Evolutionary conservation across 192 early-diverging fungal genomes (phyloP), one percentile per base, ranked within the genome.

Genomic region (Coemansia biformis): DNA sequence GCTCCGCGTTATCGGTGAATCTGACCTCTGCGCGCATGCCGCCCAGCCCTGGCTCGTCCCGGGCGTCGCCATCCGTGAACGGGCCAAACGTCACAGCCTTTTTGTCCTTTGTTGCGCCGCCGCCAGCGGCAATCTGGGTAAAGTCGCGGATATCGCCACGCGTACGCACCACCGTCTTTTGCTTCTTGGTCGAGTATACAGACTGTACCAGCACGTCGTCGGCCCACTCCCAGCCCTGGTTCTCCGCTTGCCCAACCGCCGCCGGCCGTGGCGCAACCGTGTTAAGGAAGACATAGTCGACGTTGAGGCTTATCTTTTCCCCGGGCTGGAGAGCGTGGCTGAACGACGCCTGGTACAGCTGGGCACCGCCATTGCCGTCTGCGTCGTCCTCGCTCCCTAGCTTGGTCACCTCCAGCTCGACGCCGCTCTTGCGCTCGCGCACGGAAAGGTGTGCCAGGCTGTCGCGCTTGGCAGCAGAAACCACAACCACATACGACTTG

Each of bases 51-150:
- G n/a, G 8, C 43, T 13, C 63, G 59, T 10, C 24, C 24, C 3
- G 3, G 66, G 4, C 21, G 21, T 3, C 34, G 28, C 76, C 57
- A 14, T 76, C 50, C 0, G 45, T 28, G 55, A 79, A 91, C 0
- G 88, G 86, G 10, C 89, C 93, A 57, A 91, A 89, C 5, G 76
- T 71, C 11, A 95, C 72, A 17, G 70, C n/a, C 19, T 81, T 79
- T 17, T 77, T 79, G 41, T 59, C 63, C 50, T 75, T 63, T 13
- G 54, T 50, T 14, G 78, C 46, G 2, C 38, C 29, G 12, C 19
- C 42, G 19, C 62, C 64, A 5, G 22, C 17, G 22, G 21, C 51
- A 11, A 60, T 58, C 21, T 35, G 19, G 6, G 66, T 38, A 13
- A 17, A 48, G 48, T 34, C 59, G 57, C n/a, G 49, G 35, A 36